These are phyloP conservation scores for Tubosaeta sp. DNA, from an alignment of 768 basidiomycete genomes.

Conservation along the genomic window DNA sequence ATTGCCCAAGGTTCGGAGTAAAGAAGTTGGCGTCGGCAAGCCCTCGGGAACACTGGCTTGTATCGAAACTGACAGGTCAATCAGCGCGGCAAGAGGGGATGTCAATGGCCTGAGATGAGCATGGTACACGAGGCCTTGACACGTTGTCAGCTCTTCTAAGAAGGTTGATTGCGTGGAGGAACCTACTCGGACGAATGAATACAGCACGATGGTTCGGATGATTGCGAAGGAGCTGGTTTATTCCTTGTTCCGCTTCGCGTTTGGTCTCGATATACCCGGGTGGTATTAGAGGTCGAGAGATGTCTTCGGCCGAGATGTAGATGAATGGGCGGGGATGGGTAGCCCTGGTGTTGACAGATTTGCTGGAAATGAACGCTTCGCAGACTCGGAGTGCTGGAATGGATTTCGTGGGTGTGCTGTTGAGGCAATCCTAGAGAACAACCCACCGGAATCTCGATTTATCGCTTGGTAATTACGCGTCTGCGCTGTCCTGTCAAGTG, in stretches of 20 bases:
- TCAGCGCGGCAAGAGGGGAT: constrained; percentile 75
- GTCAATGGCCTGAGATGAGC: constrained; percentile 89
- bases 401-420: constrained; percentile 1
- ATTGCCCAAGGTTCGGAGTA: constrained; percentile 53
- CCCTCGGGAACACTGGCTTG: constrained; percentile 56
- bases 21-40: constrained; percentile 60
- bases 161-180: constrained; percentile 9
- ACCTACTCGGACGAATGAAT: constrained; percentile 85
- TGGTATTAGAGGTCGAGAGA: constrained; percentile 84
- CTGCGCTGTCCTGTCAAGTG: constrained; percentile 47
- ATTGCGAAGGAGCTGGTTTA: constrained; percentile 48
- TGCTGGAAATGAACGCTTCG: constrained; percentile 61
- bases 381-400: constrained; percentile 66
- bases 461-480: constrained; percentile 66
- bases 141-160: constrained; percentile 10
- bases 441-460: constrained; percentile 87
- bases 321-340: constrained; percentile 64
- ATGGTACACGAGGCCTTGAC: constrained; percentile 89
- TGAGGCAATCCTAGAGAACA: constrained; percentile 1
- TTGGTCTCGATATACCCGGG: constrained; percentile 91
- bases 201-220: constrained; percentile 57
- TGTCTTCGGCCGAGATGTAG: constrained; percentile 86
- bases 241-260: constrained; percentile 77
- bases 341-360: constrained; percentile 25
- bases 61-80: constrained; percentile 74